These are phyloP conservation scores for Amorphotheca resinae DNA, from an alignment of 495 filamentous ascomycete species.

Conservation along the genomic window DNA sequence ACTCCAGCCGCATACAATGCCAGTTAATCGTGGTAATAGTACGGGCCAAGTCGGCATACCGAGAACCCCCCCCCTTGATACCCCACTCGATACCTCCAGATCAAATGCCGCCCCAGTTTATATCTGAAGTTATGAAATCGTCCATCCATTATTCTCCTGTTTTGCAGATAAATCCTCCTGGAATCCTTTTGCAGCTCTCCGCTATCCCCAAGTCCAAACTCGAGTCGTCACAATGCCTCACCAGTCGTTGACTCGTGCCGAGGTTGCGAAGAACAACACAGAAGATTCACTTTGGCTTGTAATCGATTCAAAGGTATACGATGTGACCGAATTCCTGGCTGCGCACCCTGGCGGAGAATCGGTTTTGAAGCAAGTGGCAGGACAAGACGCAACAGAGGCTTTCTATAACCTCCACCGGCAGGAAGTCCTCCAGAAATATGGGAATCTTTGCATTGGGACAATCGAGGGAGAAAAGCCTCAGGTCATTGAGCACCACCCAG, in stretches of 20 bases:
- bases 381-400: slow-evolving; percentile 71
- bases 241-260: slow-evolving; percentile 51
- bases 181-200: no score
- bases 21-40: no score
- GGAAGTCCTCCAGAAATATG: slow-evolving; percentile 73
- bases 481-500: slow-evolving; percentile 55
- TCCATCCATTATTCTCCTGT: no score
- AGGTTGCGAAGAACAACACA: slow-evolving; percentile 73
- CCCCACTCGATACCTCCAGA: no score
- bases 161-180: no score
- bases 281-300: slow-evolving; percentile 75
- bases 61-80: no score
- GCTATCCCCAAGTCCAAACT: no score
- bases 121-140: no score
- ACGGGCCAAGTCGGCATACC: no score
- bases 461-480: slow-evolving; percentile 63
- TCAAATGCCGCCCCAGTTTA: no score
- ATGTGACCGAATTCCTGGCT: slow-evolving; percentile 83
- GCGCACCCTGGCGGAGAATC: slow-evolving; percentile 80
- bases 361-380: slow-evolving; percentile 74
- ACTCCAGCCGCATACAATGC: no score
- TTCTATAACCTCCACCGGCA: slow-evolving; percentile 94
- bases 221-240: slow-evolving; percentile 21
- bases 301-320: slow-evolving; percentile 84
- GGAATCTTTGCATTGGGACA: slow-evolving; percentile 60